These are phyloP conservation scores for Naganishia antarctica DNA, from an alignment of 768 basidiomycete species.

Conservation along the genomic window DNA sequence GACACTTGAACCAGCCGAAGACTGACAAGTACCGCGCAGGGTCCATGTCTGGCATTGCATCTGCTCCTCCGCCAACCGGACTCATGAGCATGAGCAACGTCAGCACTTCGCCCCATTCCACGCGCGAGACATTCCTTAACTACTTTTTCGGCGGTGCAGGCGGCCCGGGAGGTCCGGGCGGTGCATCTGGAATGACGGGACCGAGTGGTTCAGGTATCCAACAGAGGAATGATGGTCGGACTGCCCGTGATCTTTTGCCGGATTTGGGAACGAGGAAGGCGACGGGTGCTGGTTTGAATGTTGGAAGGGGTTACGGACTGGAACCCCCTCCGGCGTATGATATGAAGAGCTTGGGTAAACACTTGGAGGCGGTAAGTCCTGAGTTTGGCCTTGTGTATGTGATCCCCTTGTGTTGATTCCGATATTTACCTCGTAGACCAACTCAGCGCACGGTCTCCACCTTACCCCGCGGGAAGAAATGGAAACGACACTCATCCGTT, in stretches of 20 bases:
- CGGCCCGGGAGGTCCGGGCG: slow-evolving; percentile 53
- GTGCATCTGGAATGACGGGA: slow-evolving; percentile 46
- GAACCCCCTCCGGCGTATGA: slow-evolving; percentile 86
- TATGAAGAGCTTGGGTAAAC: slow-evolving; percentile 97
- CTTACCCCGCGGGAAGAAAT: slow-evolving; percentile 84
- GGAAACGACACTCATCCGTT: slow-evolving; percentile 91
- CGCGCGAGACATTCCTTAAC: slow-evolving; percentile 88
- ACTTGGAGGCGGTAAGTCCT: slow-evolving; percentile 85
- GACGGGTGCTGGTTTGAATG: slow-evolving; percentile 26
- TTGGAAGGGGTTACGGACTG: slow-evolving; percentile 47
- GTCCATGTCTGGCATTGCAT: slow-evolving; percentile 26
- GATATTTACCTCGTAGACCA: slow-evolving; percentile 51
- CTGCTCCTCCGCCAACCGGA: slow-evolving; percentile 24
- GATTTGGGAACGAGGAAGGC: slow-evolving; percentile 41
- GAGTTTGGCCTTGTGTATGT: neutral
- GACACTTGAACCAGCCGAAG: slow-evolving; percentile 36
- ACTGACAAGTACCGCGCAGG: slow-evolving; percentile 37
- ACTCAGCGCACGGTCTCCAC: slow-evolving; percentile 58
- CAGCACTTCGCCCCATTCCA: slow-evolving; percentile 51
- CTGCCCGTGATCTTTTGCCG: slow-evolving; percentile 40
- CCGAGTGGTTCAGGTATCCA: slow-evolving; percentile 20
- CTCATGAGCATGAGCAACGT: slow-evolving; percentile 24
- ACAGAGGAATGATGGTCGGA: slow-evolving; percentile 14
- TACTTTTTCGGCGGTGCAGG: slow-evolving; percentile 93
- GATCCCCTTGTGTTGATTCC: too few relatives aligned